These are phyloP conservation scores for Diaporthe citriasiana DNA, from an alignment of 2,329 filamentous ascomycete genomes.

Conservation along the genomic window DNA sequence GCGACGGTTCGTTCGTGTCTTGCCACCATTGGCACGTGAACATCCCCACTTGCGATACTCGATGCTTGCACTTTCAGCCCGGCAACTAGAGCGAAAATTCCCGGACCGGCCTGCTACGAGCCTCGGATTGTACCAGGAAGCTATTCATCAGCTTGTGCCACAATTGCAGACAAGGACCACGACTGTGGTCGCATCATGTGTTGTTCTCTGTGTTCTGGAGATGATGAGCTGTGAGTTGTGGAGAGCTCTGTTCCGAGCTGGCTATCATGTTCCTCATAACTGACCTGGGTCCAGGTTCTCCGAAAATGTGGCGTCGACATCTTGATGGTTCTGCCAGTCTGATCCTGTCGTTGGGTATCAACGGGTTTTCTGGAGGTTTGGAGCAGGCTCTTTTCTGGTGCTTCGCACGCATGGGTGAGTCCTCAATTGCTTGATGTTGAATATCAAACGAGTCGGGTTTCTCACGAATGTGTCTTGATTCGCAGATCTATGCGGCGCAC, in stretches of 20 bases:
- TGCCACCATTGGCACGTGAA: constrained; percentile 63
- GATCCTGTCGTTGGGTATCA: constrained; percentile 66
- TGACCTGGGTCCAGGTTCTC: constrained; percentile 15
- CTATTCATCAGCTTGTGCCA: constrained; percentile 59
- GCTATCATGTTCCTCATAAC: constrained; percentile 43
- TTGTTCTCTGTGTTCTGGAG: constrained; percentile 57
- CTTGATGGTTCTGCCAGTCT: constrained; percentile 70
- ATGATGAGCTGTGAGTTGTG: constrained; percentile 58
- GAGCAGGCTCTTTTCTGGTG: constrained; percentile 71
- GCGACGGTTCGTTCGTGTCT: constrained; percentile 65
- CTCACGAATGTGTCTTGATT: neutral
- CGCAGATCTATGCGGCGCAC: constrained; percentile 66
- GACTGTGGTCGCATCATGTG: constrained; percentile 55
- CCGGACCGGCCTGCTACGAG: constrained; percentile 58
- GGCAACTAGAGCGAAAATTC: constrained; percentile 66
- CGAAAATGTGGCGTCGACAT: constrained; percentile 63
- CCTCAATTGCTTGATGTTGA: neutral
- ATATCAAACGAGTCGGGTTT: neutral
- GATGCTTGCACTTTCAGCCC: constrained; percentile 67
- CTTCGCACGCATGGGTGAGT: constrained; percentile 68
- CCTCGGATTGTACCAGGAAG: constrained; percentile 68
- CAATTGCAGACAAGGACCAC: constrained; percentile 52
- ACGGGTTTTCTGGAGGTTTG: constrained; percentile 66
- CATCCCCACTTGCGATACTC: constrained; percentile 64
- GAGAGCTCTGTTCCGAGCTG: constrained; percentile 42